Evolutionary conservation across 2,329 filamentous ascomycete genomes (phyloP), one percentile per base, ranked within the genome.

Genomic region (Eutypa lata): DNA sequence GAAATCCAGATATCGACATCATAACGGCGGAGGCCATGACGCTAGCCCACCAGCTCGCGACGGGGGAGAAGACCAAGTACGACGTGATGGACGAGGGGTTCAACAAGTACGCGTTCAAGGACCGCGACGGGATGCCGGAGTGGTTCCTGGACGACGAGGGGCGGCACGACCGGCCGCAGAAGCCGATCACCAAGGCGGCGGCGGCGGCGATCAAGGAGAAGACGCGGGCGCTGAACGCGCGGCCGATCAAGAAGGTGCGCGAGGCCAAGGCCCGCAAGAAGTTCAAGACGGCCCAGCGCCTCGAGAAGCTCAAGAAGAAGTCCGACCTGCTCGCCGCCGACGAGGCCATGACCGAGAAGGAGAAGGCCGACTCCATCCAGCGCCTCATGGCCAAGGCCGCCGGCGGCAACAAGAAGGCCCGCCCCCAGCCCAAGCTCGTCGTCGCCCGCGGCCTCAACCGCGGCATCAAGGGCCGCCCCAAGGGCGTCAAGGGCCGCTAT

Each of bases 11-110:
- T 68, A 96, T 99, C 72, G 91, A 97, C 69, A 97, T 99, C 65
- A 96, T 97, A 66, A 99, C 94, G n/a, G 94, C 91, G 5, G 94
- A 99, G 77, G 94, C 95, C 58, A 99, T 99, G 94, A 95, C 93
- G 0, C 81, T 99, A 16, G 95, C 94, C 1, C 94, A 97, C 60
- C 84, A 91, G 66, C 86, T 99, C 54, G 94, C 92, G 3, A 91
- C 88, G 0, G 93, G 93, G 44, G 82, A 93, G 68, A 92, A 88
- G 71, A 89, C 87, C 1, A 88, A 83, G 45, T 73, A 88, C 51
- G 90, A 97, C 61, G 76, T 96, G 5, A 76, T 93, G 45, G 95
- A 99, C 65, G 93, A 97, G 56, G 87, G 86, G 40, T 99, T 94
- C 81, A 97, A 96, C 77, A 94, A 91, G 70, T 90, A 88, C 68